These are phyloP conservation scores for Alisma plantagoaquatica DNA, from an alignment of 106 monocot species.

Conservation along the genomic window DNA sequence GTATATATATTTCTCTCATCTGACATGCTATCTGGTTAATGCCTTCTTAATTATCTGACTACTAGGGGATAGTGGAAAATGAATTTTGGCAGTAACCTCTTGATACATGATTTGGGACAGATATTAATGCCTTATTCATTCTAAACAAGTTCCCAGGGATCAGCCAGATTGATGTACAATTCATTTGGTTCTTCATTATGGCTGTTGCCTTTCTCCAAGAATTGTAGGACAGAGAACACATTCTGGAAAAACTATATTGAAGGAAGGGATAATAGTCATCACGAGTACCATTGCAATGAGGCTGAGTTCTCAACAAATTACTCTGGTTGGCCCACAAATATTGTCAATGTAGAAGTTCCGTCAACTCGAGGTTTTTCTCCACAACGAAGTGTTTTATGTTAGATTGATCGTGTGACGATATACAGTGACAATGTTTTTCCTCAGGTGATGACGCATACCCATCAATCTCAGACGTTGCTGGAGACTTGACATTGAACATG, in stretches of 20 bases:
- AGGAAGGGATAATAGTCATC: conserved; percentile 31
- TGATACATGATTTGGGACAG: too few relatives aligned
- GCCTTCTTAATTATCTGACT: too few relatives aligned
- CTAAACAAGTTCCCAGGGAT: conserved; percentile 63
- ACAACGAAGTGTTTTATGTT: too few relatives aligned
- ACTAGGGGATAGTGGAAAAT: too few relatives aligned
- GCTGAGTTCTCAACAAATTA: conserved; percentile 57
- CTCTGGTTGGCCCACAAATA: conserved; percentile 85
- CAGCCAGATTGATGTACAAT: conserved; percentile 78
- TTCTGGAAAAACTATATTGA: conserved; percentile 87
- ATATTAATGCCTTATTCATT: too few relatives aligned
- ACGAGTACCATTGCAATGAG: conserved; percentile 53
- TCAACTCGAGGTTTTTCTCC: conserved; percentile 41
- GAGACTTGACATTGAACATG: conserved; percentile 34
- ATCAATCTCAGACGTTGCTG: conserved; percentile 40
- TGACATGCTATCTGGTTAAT: too few relatives aligned
- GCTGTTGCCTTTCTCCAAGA: conserved; percentile 78
- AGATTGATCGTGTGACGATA: too few relatives aligned
- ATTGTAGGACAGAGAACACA: conserved; percentile 76
- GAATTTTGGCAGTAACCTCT: background rate
- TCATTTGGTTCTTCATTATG: conserved; percentile 93
- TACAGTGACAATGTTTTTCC: too few relatives aligned
- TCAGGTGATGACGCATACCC: conserved; percentile 70
- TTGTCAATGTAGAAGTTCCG: conserved; percentile 90
- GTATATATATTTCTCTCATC: too few relatives aligned